Evolutionary conservation across 768 basidiomycete genomes (phyloP), one percentile per base, ranked within the genome.

Genomic region (Termitomyces heimii): DNA sequence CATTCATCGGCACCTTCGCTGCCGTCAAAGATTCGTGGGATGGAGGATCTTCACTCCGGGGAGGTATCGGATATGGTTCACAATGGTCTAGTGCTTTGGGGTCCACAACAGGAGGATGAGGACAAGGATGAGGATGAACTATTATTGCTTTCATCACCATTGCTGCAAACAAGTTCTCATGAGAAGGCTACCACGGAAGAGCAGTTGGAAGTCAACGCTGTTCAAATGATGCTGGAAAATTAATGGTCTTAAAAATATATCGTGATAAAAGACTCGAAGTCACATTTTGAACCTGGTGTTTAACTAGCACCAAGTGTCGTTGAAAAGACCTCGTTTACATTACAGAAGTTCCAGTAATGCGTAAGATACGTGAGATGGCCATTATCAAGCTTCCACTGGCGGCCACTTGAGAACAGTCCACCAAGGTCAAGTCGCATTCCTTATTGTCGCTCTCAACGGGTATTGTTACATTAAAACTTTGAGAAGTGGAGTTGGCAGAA

Each of bases 31-130:
- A 63, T 75, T 22, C 66, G 70, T 28, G 70, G 70, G 35, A 63
- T 82, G 57, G 74, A 73, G 24, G 76, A 82, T 65, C 69, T 88
- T 13, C 67, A 76, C 56, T 82, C 84, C 31, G 70, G 55, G 2
- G 65, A 73, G 56, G 72, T 84, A 29, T 81, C 84, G 42, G 66
- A 74, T 52, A 67, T 80, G 66, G 70, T 77, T 28, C 69, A 73
- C 45, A 66, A 73, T 6, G 84, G 84, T 9, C 60, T 88, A 57
- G 75, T 77, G 24, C 68, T 88, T 12, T 83, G 80, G 79, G 70
- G 68, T 39, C 58, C 39, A 12, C 59, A 63, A n/a, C 61, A 39
- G 43, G 56, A 61, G 32, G 48, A 59, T 18, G 58, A 56, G 42
- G 52, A 31, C n/a, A n/a, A 40, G 37, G 55, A 50, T 26, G 60